Evolutionary conservation across 2,329 filamentous ascomycete species (phyloP).

Genomic region (Torrubiella hemipterigena): DNA sequence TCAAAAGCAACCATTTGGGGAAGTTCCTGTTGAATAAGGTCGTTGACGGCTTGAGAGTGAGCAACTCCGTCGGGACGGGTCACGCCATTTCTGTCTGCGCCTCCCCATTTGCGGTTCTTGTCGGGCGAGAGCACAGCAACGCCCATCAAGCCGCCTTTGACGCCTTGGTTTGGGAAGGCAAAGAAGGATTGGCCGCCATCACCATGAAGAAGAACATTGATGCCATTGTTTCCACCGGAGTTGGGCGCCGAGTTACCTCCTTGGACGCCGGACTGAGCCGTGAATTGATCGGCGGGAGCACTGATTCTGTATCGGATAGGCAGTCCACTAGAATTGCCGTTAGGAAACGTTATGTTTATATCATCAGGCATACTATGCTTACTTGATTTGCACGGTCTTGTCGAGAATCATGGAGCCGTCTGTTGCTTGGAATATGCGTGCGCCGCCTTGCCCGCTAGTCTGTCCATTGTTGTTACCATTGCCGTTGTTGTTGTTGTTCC

Average conservation of each 20-base stretch:
- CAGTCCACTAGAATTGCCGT: constrained; percentile 26
- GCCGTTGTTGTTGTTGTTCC: too few species aligned
- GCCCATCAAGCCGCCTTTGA: constrained; percentile 37
- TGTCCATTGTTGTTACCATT: not conserved
- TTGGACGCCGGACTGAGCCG: constrained; percentile 32
- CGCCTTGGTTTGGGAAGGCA: constrained; percentile 43
- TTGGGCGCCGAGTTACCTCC: constrained; percentile 23
- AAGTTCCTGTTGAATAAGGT: not conserved
- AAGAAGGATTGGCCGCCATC: constrained; percentile 49
- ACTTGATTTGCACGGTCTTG: constrained; percentile 41
- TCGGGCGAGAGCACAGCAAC: constrained; percentile 42
- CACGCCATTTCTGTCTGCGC: constrained; percentile 30
- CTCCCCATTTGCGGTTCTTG: constrained; percentile 45
- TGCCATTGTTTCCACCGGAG: constrained; percentile 26
- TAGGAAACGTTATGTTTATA: constrained; percentile 6
- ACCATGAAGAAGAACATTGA: constrained; percentile 47
- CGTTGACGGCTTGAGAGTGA: constrained; percentile 29
- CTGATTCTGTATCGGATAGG: constrained; percentile 43
- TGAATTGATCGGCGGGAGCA: constrained; percentile 41
- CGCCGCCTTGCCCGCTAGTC: not conserved
- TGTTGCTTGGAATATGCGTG: constrained; percentile 26
- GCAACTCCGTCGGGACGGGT: constrained; percentile 41
- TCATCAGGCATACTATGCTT: constrained; percentile 11
- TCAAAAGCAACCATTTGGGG: constrained; percentile 38
- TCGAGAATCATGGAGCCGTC: constrained; percentile 45